Base-by-base conservation (phyloP, 805 yeast species). In the Kuraishia cidri region DNA sequence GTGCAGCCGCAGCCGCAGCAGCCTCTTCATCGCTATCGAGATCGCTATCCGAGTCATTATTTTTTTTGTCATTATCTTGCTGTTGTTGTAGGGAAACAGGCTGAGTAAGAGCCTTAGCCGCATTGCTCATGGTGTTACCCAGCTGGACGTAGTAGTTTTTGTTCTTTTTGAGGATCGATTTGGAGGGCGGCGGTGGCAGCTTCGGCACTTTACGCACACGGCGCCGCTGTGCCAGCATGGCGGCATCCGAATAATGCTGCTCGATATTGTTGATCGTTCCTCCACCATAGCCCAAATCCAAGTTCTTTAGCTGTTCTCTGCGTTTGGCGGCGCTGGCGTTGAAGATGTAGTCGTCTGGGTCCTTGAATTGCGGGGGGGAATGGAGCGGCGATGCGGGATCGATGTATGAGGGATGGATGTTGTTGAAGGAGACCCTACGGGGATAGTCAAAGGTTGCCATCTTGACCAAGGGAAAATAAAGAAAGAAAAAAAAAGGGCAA, bases 401-500 rank as follows among this genome's bases (percentile, higher is more conserved):
- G 27, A 45, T 46, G 31, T 47, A 46, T 23, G 45, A 42, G 35
- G 62, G 62, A 25, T 54, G 47, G 27, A 65, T 42, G 39, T 64
- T 63, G 41, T 62, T 63, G 49, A 66, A 66, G 10, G 70, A 64
- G 3, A 66, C 72, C 30, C 70, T 29, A 11, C 27, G 20, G 20
- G 26, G 27, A 23, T n/a, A n/a, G n/a, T n/a, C n/a, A n/a, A n/a
- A n/a, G n/a, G n/a, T n/a, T n/a, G n/a, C n/a, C n/a, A n/a, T n/a
- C n/a, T n/a, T n/a, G n/a, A n/a, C n/a, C n/a, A n/a, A n/a, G n/a
- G n/a, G n/a, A n/a, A n/a, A n/a, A n/a, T n/a, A n/a, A n/a, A n/a
- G n/a, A n/a, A n/a, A n/a, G n/a, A n/a, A n/a, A n/a, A n/a, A n/a
- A n/a, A n/a, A n/a, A n/a, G n/a, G n/a, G n/a, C n/a, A n/a, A n/a